phyloP scores from a whole-genome alignment of 139 green algal genomes.

The Haematococcus sp. region DNA sequence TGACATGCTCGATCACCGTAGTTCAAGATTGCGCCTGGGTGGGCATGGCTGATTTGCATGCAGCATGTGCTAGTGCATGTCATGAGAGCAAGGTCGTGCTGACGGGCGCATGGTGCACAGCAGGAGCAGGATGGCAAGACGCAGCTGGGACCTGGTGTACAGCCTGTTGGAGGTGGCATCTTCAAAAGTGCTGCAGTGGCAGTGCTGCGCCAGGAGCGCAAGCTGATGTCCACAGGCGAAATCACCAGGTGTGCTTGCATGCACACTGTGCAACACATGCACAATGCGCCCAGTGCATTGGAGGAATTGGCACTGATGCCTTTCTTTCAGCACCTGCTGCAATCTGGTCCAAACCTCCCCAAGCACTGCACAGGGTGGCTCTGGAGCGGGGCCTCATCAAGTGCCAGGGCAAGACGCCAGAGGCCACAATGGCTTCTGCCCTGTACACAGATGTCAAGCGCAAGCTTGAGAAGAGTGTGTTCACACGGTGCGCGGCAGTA shows the following conservation, averaged over 20 bases:
- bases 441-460: slow-evolving; percentile 87
- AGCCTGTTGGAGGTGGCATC: slow-evolving; percentile 57
- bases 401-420: slow-evolving; percentile 75
- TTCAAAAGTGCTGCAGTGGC: slow-evolving; percentile 78
- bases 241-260: slow-evolving; percentile 35
- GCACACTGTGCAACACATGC: too few species aligned
- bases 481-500: slow-evolving; percentile 30
- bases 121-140: slow-evolving; percentile 14
- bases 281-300: too few species aligned
- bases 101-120: too few species aligned
- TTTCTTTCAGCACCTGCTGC: too few species aligned
- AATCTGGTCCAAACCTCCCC: too few species aligned
- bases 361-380: slow-evolving; percentile 39
- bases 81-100: too few species aligned
- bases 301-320: not conserved
- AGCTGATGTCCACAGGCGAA: slow-evolving; percentile 77
- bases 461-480: slow-evolving; percentile 55
- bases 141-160: slow-evolving; percentile 5
- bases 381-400: slow-evolving; percentile 64
- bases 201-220: slow-evolving; percentile 63
- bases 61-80: too few species aligned
- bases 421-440: slow-evolving; percentile 84
- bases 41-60: too few species aligned
- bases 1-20: too few species aligned
- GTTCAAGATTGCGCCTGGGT: too few species aligned